Percentiles rank a stretch among this genome's conserved stretches.
phyloP scores from a whole-genome alignment of 2,329 filamentous ascomycete genomes.

The Pseudocercospora musae region DNA sequence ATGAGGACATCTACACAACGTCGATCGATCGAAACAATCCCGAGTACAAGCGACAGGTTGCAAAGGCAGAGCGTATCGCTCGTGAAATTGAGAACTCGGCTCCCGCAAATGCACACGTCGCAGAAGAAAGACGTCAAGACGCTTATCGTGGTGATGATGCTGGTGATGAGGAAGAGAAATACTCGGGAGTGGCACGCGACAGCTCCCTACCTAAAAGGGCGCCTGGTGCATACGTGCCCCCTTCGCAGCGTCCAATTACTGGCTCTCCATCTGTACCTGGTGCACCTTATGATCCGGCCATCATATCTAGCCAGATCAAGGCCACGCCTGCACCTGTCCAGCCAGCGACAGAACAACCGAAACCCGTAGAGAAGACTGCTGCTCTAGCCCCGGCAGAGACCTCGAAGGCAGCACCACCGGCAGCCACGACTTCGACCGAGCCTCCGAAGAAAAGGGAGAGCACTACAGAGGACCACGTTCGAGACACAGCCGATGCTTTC shows the following conservation, averaged over 20 bases:
- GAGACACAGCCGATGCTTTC: slow-evolving; percentile 61
- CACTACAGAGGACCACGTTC: slow-evolving; percentile 59
- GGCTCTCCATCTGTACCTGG: slow-evolving; percentile 70
- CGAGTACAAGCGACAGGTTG: slow-evolving; percentile 72
- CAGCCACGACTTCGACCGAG: neutral
- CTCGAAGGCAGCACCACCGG: slow-evolving; percentile 7
- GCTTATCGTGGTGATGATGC: slow-evolving; percentile 62
- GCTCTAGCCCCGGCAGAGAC: slow-evolving; percentile 8
- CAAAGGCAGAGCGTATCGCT: slow-evolving; percentile 76
- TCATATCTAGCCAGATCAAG: slow-evolving; percentile 79
- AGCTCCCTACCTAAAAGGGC: slow-evolving; percentile 58
- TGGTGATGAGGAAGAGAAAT: slow-evolving; percentile 91
- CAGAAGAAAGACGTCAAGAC: slow-evolving; percentile 76
- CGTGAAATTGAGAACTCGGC: slow-evolving; percentile 81
- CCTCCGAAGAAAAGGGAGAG: slow-evolving; percentile 39
- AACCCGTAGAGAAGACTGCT: slow-evolving; percentile 29
- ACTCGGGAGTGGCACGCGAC: slow-evolving; percentile 81
- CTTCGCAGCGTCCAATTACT: slow-evolving; percentile 76
- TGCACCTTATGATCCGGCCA: slow-evolving; percentile 79
- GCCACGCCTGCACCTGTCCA: slow-evolving; percentile 37
- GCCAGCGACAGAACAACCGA: slow-evolving; percentile 7
- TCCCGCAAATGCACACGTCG: slow-evolving; percentile 75
- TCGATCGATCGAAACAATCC: slow-evolving; percentile 81
- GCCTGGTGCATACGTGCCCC: slow-evolving; percentile 80
- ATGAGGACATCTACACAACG: slow-evolving; percentile 94